phyloP scores from a whole-genome alignment of 1,139 yeast genomes.

The Geotrichum australiense region DNA sequence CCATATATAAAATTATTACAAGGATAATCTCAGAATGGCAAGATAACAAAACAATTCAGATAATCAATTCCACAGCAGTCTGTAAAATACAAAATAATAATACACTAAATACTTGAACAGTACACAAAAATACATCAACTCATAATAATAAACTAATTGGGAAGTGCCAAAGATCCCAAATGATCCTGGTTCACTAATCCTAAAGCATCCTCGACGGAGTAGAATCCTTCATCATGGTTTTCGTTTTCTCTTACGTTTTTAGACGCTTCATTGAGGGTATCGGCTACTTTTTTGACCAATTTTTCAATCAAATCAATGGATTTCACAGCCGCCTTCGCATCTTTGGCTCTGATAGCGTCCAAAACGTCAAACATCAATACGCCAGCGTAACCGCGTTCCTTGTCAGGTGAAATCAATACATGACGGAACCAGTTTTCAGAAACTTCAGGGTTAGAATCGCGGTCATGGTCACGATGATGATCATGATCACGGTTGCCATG shows the following conservation, averaged over 20 bases:
- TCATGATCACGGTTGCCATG: neutral
- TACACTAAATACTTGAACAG: too few species aligned
- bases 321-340: constrained; percentile 32
- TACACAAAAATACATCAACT: too few species aligned
- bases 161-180: too few species aligned
- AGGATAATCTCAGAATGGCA: too few species aligned
- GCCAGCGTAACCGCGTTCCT: constrained; percentile 66
- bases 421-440: constrained; percentile 20
- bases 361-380: constrained; percentile 67
- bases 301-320: constrained; percentile 22
- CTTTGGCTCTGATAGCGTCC: constrained; percentile 65
- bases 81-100: too few species aligned
- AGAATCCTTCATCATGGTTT: neutral
- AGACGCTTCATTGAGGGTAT: neutral
- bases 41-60: too few species aligned
- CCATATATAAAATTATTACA: too few species aligned
- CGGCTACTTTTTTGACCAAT: neutral
- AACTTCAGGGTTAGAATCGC: neutral
- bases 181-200: too few species aligned
- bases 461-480: neutral
- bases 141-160: too few species aligned
- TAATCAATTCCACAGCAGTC: too few species aligned
- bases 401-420: constrained; percentile 19
- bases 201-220: too few species aligned
- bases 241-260: neutral